Evolutionary conservation across 2,329 filamentous ascomycete genomes (phyloP).

Genomic region (Fusarium redolens): DNA sequence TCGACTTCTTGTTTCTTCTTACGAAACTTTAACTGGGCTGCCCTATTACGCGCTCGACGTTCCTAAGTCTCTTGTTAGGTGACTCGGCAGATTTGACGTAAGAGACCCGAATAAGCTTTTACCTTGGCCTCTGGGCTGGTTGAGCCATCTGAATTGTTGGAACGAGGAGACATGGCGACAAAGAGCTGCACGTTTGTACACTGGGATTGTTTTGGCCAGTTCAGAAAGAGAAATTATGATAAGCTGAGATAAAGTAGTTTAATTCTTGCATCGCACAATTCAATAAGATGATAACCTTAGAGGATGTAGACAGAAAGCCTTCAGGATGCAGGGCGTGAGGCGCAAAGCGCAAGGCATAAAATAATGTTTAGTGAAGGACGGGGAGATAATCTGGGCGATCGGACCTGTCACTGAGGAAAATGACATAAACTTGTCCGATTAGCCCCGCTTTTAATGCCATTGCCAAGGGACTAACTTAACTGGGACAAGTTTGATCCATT

Average conservation of each 20-base stretch:
- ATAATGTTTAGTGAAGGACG: background rate
- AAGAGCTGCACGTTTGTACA: background rate
- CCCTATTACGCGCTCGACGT: background rate
- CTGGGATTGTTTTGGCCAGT: no score
- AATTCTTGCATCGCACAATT: no score
- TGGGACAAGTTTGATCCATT: background rate
- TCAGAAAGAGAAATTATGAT: background rate
- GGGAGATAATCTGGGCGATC: background rate
- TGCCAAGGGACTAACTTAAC: background rate
- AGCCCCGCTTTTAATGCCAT: background rate
- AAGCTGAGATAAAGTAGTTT: no score
- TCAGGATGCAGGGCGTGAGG: background rate
- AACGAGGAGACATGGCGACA: background rate
- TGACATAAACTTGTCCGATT: constrained; percentile 4
- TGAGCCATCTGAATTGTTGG: background rate
- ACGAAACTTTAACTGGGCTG: background rate
- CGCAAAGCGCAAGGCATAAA: background rate
- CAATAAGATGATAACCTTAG: accelerated
- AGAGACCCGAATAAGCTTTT: background rate
- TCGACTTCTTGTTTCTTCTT: background rate
- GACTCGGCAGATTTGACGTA: background rate
- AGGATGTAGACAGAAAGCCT: background rate
- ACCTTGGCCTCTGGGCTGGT: background rate
- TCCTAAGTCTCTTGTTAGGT: background rate
- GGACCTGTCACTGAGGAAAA: background rate